Percentiles rank a stretch among this genome's conserved stretches.
Evolutionary conservation across 495 filamentous ascomycete species (phyloP).

Genomic region (Xylaria scruposa): DNA sequence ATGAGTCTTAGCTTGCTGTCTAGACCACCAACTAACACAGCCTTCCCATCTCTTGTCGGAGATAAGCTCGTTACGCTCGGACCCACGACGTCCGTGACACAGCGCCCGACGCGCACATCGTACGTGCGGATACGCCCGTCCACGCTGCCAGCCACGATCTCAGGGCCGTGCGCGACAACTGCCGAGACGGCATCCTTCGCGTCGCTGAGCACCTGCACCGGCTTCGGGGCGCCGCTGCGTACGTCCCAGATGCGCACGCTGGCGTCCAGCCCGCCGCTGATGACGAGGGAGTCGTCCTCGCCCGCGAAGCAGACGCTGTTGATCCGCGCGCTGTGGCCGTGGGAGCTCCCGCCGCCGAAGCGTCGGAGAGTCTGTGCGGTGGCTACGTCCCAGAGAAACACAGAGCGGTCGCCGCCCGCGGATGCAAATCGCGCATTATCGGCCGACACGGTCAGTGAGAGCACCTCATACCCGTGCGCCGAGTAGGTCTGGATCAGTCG

Average conservation of each 20-base stretch:
- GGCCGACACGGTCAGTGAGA: conserved; percentile 73
- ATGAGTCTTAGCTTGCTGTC: conserved; percentile 82
- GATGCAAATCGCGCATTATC: conserved; percentile 84
- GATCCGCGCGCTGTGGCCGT: conserved; percentile 73
- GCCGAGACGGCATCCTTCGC: conserved; percentile 77
- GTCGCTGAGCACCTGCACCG: conserved; percentile 79
- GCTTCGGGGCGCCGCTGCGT: conserved; percentile 64
- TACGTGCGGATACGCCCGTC: conserved; percentile 86
- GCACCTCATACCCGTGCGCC: conserved; percentile 89
- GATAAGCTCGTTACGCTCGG: conserved; percentile 71
- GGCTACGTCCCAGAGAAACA: conserved; percentile 93
- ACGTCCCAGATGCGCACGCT: conserved; percentile 88
- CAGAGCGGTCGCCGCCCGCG: conserved; percentile 84
- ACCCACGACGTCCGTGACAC: conserved; percentile 75
- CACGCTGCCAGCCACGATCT: conserved; percentile 78
- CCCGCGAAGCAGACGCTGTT: conserved; percentile 82
- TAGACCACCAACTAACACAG: conserved; percentile 74
- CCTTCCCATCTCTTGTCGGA: conserved; percentile 73
- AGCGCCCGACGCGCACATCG: conserved; percentile 82
- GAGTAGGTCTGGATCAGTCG: conserved; percentile 82
- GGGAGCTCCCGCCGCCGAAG: conserved; percentile 60
- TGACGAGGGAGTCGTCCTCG: conserved; percentile 69
- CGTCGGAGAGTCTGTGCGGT: conserved; percentile 75
- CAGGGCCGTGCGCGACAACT: conserved; percentile 60
- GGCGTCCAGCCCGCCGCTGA: conserved; percentile 80